Evolutionary conservation across 2,329 filamentous ascomycete species (phyloP).

Genomic region (Aureobasidium sp.): DNA sequence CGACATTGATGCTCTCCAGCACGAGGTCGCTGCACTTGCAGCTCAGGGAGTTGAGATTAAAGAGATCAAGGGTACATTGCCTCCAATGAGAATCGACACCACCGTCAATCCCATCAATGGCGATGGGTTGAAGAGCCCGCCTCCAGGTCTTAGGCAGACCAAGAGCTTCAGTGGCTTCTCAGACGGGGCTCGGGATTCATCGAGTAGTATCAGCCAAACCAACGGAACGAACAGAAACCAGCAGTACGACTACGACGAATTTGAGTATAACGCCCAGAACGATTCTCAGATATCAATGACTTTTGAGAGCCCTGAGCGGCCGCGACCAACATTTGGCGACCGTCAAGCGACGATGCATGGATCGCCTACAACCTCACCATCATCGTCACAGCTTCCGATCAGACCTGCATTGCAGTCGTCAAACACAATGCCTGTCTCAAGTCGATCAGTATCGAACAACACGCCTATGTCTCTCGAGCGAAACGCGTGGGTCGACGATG

Average conservation of each 20-base stretch:
- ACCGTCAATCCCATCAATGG: neutral
- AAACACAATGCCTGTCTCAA: slow-evolving; percentile 24
- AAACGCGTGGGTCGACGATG: slow-evolving; percentile 43
- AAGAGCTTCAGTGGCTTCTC: slow-evolving; percentile 33
- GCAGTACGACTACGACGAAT: slow-evolving; percentile 28
- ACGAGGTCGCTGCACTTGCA: slow-evolving; percentile 61
- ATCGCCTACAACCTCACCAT: slow-evolving; percentile 11
- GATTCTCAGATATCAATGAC: slow-evolving; percentile 41
- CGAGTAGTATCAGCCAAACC: slow-evolving; percentile 13
- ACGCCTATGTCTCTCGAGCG: slow-evolving; percentile 21
- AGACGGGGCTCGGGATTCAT: slow-evolving; percentile 6
- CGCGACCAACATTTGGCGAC: slow-evolving; percentile 18
- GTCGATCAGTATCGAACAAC: slow-evolving; percentile 15
- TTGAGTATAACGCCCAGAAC: slow-evolving; percentile 24
- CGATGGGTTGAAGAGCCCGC: neutral
- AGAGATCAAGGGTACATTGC: slow-evolving; percentile 80
- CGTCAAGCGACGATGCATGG: slow-evolving; percentile 18
- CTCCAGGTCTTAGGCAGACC: slow-evolving; percentile 34
- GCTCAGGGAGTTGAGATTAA: slow-evolving; percentile 68
- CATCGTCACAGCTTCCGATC: neutral
- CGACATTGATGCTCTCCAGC: slow-evolving; percentile 85
- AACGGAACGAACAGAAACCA: neutral
- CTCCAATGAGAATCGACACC: slow-evolving; percentile 70
- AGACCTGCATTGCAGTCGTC: slow-evolving; percentile 19
- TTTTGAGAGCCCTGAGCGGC: slow-evolving; percentile 28